Conservation (phyloP, 106 monocot genomes). For the Gastrodia elata region DNA sequence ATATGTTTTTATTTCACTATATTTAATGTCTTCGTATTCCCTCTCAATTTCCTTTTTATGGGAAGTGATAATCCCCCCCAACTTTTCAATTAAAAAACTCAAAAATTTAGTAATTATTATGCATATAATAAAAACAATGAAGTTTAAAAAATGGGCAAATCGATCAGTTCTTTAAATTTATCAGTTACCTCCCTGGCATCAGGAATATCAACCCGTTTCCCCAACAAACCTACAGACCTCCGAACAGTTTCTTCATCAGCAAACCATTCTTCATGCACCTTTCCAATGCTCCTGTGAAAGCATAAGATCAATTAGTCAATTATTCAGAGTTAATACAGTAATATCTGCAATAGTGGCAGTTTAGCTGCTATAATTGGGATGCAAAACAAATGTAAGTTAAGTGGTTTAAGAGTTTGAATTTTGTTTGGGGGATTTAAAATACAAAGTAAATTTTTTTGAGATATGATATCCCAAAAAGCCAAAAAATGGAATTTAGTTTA, state of each 20-base stretch:
- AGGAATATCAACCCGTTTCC: constrained; percentile 28
- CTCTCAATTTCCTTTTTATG: too few relatives aligned
- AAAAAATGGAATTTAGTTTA: too few relatives aligned
- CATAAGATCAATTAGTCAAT: constrained; percentile 1
- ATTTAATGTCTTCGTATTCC: too few relatives aligned
- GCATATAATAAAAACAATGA: neutral
- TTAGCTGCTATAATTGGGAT: too few relatives aligned
- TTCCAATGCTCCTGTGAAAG: constrained; percentile 46
- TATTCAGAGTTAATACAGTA: neutral
- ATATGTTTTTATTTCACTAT: too few relatives aligned
- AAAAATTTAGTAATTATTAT: neutral
- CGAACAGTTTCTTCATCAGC: constrained; percentile 59
- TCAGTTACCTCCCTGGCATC: constrained; percentile 35
- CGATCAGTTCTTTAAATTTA: neutral
- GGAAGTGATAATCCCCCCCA: too few relatives aligned
- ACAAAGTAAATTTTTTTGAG: neutral
- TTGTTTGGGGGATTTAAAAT: neutral
- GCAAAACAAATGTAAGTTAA: too few relatives aligned
- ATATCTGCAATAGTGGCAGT: too few relatives aligned
- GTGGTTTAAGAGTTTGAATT: too few relatives aligned
- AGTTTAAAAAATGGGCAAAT: neutral
- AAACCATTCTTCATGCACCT: constrained; percentile 71
- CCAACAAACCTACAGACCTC: constrained; percentile 44
- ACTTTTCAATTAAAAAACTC: too few relatives aligned
- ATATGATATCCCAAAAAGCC: too few relatives aligned